A percentile compares a stretch with the other conserved stretches of the same genome.
phyloP scores from a whole-genome alignment of 1,139 yeast species.

The Zygosaccharomyces pseudobailii region DNA sequence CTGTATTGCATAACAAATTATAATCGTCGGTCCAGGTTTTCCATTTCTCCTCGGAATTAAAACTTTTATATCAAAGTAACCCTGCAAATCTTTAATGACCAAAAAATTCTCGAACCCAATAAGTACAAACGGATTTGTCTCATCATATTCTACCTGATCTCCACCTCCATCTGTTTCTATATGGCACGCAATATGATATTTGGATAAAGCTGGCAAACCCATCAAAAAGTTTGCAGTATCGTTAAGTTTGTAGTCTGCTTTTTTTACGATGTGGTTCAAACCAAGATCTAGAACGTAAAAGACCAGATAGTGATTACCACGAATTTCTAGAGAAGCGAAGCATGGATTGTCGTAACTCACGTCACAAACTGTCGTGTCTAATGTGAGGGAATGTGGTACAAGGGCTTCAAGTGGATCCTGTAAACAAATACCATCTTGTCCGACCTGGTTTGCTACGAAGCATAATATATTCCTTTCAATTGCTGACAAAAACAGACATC shows the following conservation, averaged over 20 bases:
- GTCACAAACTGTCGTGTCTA: conserved; percentile 57
- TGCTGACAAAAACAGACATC: conserved; percentile 69
- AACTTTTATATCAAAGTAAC: conserved; percentile 35
- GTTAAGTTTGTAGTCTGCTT: conserved; percentile 42
- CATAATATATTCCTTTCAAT: conserved; percentile 69
- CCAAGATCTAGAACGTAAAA: conserved; percentile 86
- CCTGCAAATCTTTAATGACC: conserved; percentile 41
- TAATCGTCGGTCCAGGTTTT: conserved; percentile 25
- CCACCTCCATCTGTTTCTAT: conserved; percentile 6
- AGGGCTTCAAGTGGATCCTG: conserved; percentile 75
- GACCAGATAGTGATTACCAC: conserved; percentile 40
- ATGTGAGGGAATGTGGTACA: conserved; percentile 49
- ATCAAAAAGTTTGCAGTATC: conserved; percentile 38
- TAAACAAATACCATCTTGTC: conserved; percentile 42
- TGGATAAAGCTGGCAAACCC: conserved; percentile 26
- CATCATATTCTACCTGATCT: conserved; percentile 39
- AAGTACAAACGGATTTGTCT: conserved; percentile 50
- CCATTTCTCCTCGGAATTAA: conserved; percentile 49
- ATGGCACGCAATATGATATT: conserved; percentile 20
- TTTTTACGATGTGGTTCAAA: conserved; percentile 63
- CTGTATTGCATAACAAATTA: conserved; percentile 58
- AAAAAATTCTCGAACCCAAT: conserved; percentile 46
- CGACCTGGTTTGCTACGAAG: conserved; percentile 41
- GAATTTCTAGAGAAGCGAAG: conserved; percentile 74
- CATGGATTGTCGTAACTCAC: conserved; percentile 77